phyloP scores from a whole-genome alignment of 2,329 filamentous ascomycete genomes.

The Helotiales sp. region DNA sequence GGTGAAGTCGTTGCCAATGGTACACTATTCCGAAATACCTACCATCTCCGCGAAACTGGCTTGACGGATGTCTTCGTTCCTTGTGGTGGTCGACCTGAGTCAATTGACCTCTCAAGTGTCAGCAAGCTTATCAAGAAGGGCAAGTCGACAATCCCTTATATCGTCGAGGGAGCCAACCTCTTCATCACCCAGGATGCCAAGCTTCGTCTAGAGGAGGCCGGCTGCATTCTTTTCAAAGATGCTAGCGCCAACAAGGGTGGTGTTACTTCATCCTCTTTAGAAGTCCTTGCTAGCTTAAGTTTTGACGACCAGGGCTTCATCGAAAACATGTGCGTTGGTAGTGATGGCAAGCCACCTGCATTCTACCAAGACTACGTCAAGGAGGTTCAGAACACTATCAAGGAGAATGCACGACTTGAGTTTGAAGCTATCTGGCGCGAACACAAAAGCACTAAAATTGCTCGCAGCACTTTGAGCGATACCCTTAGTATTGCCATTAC shows the following conservation, averaged over 20 bases:
- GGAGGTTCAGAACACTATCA: constrained; percentile 86
- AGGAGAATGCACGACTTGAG: constrained; percentile 87
- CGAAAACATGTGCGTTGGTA: constrained; percentile 89
- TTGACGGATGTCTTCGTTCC: constrained; percentile 89
- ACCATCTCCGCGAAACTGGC: constrained; percentile 79
- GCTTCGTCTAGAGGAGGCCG: constrained; percentile 90
- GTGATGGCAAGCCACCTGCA: constrained; percentile 72
- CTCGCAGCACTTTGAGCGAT: constrained; percentile 87
- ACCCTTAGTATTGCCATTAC: constrained; percentile 90
- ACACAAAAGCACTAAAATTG: constrained; percentile 75
- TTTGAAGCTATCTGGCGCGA: constrained; percentile 99
- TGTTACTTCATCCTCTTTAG: constrained; percentile 94
- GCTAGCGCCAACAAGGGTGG: constrained; percentile 98
- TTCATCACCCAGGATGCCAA: constrained; percentile 99
- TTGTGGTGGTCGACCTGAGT: constrained; percentile 94
- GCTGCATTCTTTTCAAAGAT: constrained; percentile 95
- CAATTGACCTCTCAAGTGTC: constrained; percentile 87
- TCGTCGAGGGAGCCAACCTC: constrained; percentile 95
- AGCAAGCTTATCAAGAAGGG: constrained; percentile 87
- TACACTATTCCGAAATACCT: constrained; percentile 95
- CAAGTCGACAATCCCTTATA: constrained; percentile 86
- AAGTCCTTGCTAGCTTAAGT: constrained; percentile 90
- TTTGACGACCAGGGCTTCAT: constrained; percentile 90
- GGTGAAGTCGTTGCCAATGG: constrained; percentile 90
- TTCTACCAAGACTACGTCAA: constrained; percentile 96